Base-by-base conservation (phyloP, 192 early-diverging fungal species). In the Oehlia diaphana region DNA sequence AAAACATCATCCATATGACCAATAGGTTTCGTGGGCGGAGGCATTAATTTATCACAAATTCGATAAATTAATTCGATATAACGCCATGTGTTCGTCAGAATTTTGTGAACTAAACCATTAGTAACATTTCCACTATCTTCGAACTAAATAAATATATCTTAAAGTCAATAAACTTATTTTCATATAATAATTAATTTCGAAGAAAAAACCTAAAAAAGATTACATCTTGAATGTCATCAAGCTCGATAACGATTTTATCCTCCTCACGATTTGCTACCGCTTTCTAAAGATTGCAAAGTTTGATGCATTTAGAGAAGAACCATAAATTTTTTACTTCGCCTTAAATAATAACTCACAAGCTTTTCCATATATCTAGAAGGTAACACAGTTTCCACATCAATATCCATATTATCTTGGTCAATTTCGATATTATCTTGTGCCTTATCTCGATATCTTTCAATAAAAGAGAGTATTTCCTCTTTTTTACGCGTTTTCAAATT, bases 71-170 rank as follows among this genome's bases (percentile, higher is more conserved):
- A 86, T 71, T 92, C 88, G 26, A 92, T 87, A 84, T 97, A 99
- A 66, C 92, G 90, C 80, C 91, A 92, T n/a, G 96, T 90, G 86
- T 99, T 99, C 80, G 84, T 83, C 81, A 90, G 87, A 62, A 99
- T 96, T 81, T 92, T 91, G 70, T 81, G 81, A 72, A 88, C 88
- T 70, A 91, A 86, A 61, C 86, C 84, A 67, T 86, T 81, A 49
- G 31, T n/a, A 58, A 19, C 61, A 4, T 63, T n/a, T 14, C 23
- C 31, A 39, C 21, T 21, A 12, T 72, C 62, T 35, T 77, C 49
- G 33, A 42, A 28, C 63, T 53, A 67, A 81, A 61, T 42, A n/a
- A n/a, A 53, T 62, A 12, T 75, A 83, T 86, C 69, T 66, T 79
- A 77, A 66, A 16, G 10, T 33, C n/a, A 63, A 14, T 50, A 42